These are phyloP conservation scores for Ustilago hordei DNA, from an alignment of 1,284 basidiomycete species.

Conservation along the genomic window DNA sequence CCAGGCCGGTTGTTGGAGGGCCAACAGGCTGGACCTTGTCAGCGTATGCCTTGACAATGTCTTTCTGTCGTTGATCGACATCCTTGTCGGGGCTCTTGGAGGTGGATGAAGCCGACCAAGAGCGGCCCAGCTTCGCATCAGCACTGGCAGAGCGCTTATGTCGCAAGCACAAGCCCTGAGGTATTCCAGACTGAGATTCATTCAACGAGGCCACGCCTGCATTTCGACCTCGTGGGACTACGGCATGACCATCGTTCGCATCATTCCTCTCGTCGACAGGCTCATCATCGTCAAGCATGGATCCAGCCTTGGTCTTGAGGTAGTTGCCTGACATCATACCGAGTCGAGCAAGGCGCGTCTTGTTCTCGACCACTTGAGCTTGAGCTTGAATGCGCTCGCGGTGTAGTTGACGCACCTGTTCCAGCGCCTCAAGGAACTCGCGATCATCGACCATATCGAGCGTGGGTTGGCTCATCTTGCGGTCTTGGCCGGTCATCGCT, in stretches of 20 bases:
- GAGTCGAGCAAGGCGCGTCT: conserved; percentile 34
- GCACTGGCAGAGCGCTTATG: conserved; percentile 40
- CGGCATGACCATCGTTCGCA: not conserved
- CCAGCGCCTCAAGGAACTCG: conserved; percentile 63
- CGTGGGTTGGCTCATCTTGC: conserved; percentile 62
- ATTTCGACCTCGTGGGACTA: not conserved
- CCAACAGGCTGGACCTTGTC: conserved; percentile 23
- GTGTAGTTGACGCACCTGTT: conserved; percentile 56
- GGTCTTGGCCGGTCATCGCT: conserved; percentile 22
- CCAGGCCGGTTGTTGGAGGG: conserved; percentile 34
- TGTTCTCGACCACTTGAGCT: conserved; percentile 35
- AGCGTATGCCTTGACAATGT: conserved; percentile 37
- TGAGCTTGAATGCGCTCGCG: conserved; percentile 52
- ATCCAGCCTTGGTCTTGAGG: conserved; percentile 31
- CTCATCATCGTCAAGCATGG: conserved; percentile 23
- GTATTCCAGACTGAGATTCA: not conserved
- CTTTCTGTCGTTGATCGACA: conserved; percentile 48
- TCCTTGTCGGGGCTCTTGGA: conserved; percentile 14
- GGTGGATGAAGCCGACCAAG: conserved; percentile 7
- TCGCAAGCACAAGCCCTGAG: conserved; percentile 7
- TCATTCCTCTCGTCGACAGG: not conserved
- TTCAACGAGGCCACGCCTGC: not conserved
- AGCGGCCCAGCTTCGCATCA: conserved; percentile 21
- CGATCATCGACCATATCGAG: conserved; percentile 62
- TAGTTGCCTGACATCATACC: conserved; percentile 39